Conservation (phyloP, 2,329 filamentous ascomycete genomes). For the Colletotrichum destructivum region DNA sequence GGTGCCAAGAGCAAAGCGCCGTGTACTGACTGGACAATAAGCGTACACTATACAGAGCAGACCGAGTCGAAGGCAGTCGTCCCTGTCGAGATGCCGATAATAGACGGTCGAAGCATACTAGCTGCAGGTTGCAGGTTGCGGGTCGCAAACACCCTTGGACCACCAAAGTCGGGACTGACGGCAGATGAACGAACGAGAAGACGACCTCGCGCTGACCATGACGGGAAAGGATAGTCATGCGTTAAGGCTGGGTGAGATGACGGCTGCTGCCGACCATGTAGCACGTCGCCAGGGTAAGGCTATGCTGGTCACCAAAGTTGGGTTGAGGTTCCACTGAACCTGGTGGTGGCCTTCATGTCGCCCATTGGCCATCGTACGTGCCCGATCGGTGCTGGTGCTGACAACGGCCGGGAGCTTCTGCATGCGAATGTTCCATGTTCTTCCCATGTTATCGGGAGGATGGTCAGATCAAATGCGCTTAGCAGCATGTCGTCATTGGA, state of each 20-base stretch:
- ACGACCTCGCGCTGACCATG: constrained; percentile 29
- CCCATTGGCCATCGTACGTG: constrained; percentile 42
- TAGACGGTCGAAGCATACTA: constrained; percentile 20
- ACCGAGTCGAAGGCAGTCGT: constrained; percentile 25
- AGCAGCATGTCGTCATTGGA: constrained; percentile 42
- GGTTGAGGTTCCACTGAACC: constrained; percentile 29
- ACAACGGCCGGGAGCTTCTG: constrained; percentile 38
- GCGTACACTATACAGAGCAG: constrained; percentile 19
- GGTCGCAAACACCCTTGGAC: constrained; percentile 19
- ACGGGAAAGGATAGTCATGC: constrained; percentile 35
- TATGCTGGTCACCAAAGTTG: constrained; percentile 32
- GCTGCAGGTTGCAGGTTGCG: constrained; percentile 7
- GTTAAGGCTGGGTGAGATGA: constrained; percentile 31
- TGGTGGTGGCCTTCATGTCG: constrained; percentile 21
- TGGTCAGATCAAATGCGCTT: constrained; percentile 40
- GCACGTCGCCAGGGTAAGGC: constrained; percentile 30
- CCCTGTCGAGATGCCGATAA: constrained; percentile 39
- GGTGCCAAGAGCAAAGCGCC: constrained; percentile 21
- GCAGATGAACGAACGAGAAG: constrained; percentile 18
- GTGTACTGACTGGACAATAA: constrained; percentile 32
- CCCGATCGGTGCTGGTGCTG: constrained; percentile 37
- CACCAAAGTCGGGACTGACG: constrained; percentile 9
- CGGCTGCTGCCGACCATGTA: constrained; percentile 1
- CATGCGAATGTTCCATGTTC: constrained; percentile 35
- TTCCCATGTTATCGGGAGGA: constrained; percentile 38